Conservation (phyloP, 1,139 yeast genomes). For the Yamadazyma aaseri region DNA sequence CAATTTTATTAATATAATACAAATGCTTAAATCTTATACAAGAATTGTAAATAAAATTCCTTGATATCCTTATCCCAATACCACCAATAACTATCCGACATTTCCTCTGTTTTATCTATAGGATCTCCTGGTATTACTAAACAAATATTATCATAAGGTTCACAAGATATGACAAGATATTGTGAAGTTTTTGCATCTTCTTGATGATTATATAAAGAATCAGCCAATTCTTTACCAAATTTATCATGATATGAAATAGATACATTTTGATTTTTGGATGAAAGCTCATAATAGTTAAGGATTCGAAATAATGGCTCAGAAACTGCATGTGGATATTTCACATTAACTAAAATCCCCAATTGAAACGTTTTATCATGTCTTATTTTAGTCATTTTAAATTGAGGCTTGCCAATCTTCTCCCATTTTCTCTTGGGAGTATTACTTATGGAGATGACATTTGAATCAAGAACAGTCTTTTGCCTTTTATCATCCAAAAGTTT, state of each 20-base stretch:
- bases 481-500: slow-evolving; percentile 41
- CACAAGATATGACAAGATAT: slow-evolving; percentile 74
- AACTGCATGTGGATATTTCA: slow-evolving; percentile 53
- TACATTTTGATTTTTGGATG: slow-evolving; percentile 37
- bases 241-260: slow-evolving; percentile 24
- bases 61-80: slow-evolving; percentile 68
- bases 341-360: slow-evolving; percentile 60
- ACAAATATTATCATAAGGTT: slow-evolving; percentile 78
- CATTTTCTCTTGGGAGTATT: slow-evolving; percentile 47
- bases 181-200: slow-evolving; percentile 36
- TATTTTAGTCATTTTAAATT: slow-evolving; percentile 63
- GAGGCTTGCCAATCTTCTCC: slow-evolving; percentile 70
- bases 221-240: slow-evolving; percentile 25
- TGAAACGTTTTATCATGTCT: slow-evolving; percentile 57
- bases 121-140: slow-evolving; percentile 65
- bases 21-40: slow-evolving; percentile 35
- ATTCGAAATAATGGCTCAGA: slow-evolving; percentile 63
- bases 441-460: slow-evolving; percentile 25
- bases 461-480: slow-evolving; percentile 14
- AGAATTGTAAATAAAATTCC: slow-evolving; percentile 67
- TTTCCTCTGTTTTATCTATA: slow-evolving; percentile 40
- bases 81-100: slow-evolving; percentile 58
- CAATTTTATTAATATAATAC: background rate
- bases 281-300: slow-evolving; percentile 74
- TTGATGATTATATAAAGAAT: slow-evolving; percentile 16